Conservation (phyloP, 2,329 filamentous ascomycete genomes). For the Penicillium hordei region DNA sequence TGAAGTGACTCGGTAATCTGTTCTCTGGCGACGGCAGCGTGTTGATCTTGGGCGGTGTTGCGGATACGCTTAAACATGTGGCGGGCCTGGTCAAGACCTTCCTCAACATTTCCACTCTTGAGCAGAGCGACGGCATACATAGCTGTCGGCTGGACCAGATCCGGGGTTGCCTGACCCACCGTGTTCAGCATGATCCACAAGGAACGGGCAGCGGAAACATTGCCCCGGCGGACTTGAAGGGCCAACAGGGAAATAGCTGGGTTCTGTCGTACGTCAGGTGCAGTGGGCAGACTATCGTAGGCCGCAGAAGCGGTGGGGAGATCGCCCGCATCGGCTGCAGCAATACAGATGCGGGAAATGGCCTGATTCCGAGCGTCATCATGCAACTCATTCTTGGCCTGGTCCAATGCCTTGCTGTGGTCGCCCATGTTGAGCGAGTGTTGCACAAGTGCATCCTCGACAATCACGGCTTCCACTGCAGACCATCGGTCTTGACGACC, state of each 20-base stretch:
- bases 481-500: slow-evolving; percentile 58
- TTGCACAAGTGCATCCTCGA: slow-evolving; percentile 74
- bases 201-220: slow-evolving; percentile 71
- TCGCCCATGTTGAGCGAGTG: slow-evolving; percentile 70
- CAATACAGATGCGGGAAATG: slow-evolving; percentile 70
- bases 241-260: slow-evolving; percentile 81
- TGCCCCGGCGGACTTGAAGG: slow-evolving; percentile 78
- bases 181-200: slow-evolving; percentile 75
- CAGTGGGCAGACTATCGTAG: slow-evolving; percentile 59
- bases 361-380: slow-evolving; percentile 59
- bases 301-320: slow-evolving; percentile 66
- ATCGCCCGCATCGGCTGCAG: slow-evolving; percentile 77
- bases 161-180: slow-evolving; percentile 57
- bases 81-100: slow-evolving; percentile 75
- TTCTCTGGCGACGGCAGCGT: slow-evolving; percentile 59
- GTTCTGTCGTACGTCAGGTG: slow-evolving; percentile 51
- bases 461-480: slow-evolving; percentile 69
- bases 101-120: slow-evolving; percentile 78
- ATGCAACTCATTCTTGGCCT: slow-evolving; percentile 64
- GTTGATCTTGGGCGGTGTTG: slow-evolving; percentile 47
- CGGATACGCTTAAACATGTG: slow-evolving; percentile 85
- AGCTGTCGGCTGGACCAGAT: slow-evolving; percentile 80
- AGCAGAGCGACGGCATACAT: slow-evolving; percentile 91
- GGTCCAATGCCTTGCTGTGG: slow-evolving; percentile 70
- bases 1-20: slow-evolving; percentile 86